Percentiles rank a stretch among this genome's conserved stretches.
Evolutionary conservation across 495 filamentous ascomycete species (phyloP).

Genomic region (Evernia prunastri): DNA sequence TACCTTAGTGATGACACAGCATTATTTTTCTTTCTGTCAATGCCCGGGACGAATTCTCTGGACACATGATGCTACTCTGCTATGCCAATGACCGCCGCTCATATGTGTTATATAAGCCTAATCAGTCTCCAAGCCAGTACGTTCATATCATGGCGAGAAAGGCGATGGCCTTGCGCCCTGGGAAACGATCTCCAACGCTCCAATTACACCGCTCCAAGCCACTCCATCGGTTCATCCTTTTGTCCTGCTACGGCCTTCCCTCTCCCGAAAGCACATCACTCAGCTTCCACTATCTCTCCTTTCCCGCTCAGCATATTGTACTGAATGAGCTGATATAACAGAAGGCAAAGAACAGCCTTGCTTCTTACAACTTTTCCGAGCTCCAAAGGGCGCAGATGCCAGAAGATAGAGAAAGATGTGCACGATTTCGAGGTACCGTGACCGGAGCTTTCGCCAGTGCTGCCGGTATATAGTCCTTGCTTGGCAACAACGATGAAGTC

Average conservation of each 20-base stretch:
- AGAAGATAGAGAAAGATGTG: constrained; percentile 60
- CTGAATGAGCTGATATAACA: constrained; percentile 71
- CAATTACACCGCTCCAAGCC: constrained; percentile 17
- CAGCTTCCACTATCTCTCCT: constrained; percentile 81
- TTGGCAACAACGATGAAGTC: constrained; percentile 87
- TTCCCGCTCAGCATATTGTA: constrained; percentile 76
- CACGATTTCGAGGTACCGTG: constrained; percentile 70
- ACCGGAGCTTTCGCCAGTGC: constrained; percentile 57
- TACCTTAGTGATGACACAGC: background rate
- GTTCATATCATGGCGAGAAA: constrained; percentile 43
- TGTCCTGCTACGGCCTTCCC: constrained; percentile 38
- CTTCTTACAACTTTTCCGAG: constrained; percentile 63
- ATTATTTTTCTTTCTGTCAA: background rate
- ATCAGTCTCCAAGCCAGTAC: constrained; percentile 61
- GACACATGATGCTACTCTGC: background rate
- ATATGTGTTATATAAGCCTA: constrained; percentile 35
- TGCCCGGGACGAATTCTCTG: background rate
- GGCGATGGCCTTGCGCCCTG: constrained; percentile 59
- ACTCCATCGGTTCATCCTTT: constrained; percentile 50
- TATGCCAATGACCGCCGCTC: constrained; percentile 54
- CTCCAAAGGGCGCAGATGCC: constrained; percentile 69
- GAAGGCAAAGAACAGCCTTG: constrained; percentile 65
- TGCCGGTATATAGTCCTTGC: constrained; percentile 82
- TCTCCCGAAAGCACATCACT: constrained; percentile 53
- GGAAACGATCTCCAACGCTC: constrained; percentile 67